These are phyloP conservation scores for Cladosporium colombiae DNA, from an alignment of 2,329 filamentous ascomycete species.

Conservation along the genomic window DNA sequence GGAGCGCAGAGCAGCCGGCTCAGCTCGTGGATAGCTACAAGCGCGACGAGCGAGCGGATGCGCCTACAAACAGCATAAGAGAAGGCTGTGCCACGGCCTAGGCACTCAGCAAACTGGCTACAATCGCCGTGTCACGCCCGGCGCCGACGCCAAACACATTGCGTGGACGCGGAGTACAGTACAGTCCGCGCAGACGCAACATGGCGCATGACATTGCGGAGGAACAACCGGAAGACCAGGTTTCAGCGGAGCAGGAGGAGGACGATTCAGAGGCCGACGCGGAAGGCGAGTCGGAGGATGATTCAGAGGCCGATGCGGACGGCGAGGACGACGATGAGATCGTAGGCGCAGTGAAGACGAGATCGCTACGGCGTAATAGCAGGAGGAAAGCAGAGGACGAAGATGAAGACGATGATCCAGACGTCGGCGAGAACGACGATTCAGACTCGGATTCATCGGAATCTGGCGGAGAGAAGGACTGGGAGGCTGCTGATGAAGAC, in stretches of 20 bases:
- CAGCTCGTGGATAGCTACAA: neutral
- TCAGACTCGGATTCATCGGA: conserved; percentile 48
- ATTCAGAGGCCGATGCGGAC: conserved; percentile 41
- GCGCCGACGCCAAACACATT: conserved; percentile 36
- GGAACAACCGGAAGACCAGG: conserved; percentile 32
- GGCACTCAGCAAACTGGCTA: conserved; percentile 34
- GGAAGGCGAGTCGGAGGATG: conserved; percentile 49
- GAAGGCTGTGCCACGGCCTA: conserved; percentile 16
- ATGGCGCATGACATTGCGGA: conserved; percentile 32
- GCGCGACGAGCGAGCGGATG: conserved; percentile 11
- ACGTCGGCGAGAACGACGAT: conserved; percentile 36
- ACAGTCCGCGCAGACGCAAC: conserved; percentile 24
- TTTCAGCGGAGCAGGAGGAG: conserved; percentile 42
- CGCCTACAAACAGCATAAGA: conserved; percentile 2
- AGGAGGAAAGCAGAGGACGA: conserved; percentile 38
- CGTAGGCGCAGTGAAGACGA: conserved; percentile 41
- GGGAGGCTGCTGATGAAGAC: conserved; percentile 57
- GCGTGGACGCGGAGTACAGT: conserved; percentile 38
- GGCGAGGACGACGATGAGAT: conserved; percentile 48
- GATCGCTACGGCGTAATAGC: conserved; percentile 33
- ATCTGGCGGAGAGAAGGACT: conserved; percentile 53
- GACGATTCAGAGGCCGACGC: conserved; percentile 30
- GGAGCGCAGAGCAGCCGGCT: neutral
- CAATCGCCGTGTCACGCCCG: conserved; percentile 35
- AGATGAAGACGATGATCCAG: conserved; percentile 39